These are phyloP conservation scores for Epichloe brachyelytri DNA, from an alignment of 2,329 filamentous ascomycete species.

Conservation along the genomic window DNA sequence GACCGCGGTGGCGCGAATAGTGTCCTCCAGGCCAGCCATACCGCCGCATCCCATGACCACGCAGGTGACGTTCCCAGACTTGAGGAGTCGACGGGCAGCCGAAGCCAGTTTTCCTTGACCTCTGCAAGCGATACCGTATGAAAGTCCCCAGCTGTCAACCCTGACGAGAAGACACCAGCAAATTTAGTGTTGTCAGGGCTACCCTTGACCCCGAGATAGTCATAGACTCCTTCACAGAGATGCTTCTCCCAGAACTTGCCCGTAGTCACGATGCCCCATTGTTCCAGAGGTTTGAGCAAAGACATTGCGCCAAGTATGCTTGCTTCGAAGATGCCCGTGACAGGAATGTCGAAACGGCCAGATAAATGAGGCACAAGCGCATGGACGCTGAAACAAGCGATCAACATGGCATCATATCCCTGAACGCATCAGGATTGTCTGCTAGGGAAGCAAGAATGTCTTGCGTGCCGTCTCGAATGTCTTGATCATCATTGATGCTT, in stretches of 20 bases:
- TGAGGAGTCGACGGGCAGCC: constrained; percentile 55
- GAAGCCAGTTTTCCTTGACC: constrained; percentile 53
- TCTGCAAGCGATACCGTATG: constrained; percentile 55
- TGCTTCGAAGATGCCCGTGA: constrained; percentile 72
- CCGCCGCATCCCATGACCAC: constrained; percentile 83
- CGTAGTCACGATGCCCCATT: constrained; percentile 82
- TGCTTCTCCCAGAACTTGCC: constrained; percentile 72
- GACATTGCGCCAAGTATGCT: constrained; percentile 55
- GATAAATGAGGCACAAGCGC: constrained; percentile 54
- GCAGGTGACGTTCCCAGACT: constrained; percentile 42
- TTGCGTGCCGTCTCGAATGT: constrained; percentile 49
- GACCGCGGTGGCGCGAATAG: constrained; percentile 56
- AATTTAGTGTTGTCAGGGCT: constrained; percentile 38
- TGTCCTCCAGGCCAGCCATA: constrained; percentile 74
- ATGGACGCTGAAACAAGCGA: constrained; percentile 83
- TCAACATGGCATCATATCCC: constrained; percentile 60
- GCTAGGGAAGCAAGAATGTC: constrained; percentile 46
- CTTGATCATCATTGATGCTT: constrained; percentile 66
- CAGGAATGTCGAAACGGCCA: constrained; percentile 8
- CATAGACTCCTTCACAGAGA: constrained; percentile 49
- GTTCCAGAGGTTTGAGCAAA: constrained; percentile 24
- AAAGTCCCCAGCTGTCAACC: constrained; percentile 66
- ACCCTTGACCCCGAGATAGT: constrained; percentile 42
- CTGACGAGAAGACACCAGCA: constrained; percentile 71
- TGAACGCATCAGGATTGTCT: constrained; percentile 21